Percentiles rank a stretch among this genome's conserved stretches.
Conservation (phyloP, 257 asterid genomes). For the Fraxinus excelsior region DNA sequence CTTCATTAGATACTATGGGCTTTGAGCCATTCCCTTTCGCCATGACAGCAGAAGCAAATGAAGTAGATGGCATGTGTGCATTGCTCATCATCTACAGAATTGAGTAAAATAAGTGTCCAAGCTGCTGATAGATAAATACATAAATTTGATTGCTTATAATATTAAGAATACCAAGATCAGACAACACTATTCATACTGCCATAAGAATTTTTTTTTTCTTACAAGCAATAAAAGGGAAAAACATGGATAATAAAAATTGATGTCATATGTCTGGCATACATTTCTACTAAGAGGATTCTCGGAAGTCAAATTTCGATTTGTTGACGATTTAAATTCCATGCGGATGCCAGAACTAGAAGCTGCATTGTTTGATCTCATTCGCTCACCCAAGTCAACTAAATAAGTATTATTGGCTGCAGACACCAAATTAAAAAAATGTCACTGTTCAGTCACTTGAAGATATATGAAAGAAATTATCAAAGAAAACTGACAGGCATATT, state of each 20-base stretch:
- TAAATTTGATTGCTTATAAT: slow-evolving; percentile 4
- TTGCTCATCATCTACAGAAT: slow-evolving; percentile 54
- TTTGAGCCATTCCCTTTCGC: slow-evolving; percentile 65
- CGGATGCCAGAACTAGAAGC: slow-evolving; percentile 58
- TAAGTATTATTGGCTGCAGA: slow-evolving; percentile 52
- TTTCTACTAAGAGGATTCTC: slow-evolving; percentile 64
- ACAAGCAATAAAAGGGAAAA: slow-evolving; percentile 1
- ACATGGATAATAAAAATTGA: background rate
- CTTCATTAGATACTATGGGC: slow-evolving; percentile 61
- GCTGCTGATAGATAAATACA: background rate
- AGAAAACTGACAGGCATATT: background rate
- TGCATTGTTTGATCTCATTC: slow-evolving; percentile 55
- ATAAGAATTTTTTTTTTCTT: background rate
- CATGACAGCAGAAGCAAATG: slow-evolving; percentile 59
- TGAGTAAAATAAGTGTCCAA: slow-evolving; percentile 16
- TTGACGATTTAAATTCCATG: slow-evolving; percentile 72
- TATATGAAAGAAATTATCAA: background rate
- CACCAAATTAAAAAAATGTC: slow-evolving; percentile 27
- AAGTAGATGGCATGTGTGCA: slow-evolving; percentile 62
- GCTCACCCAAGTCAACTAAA: slow-evolving; percentile 62
- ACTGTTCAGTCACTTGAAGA: background rate
- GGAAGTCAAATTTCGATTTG: slow-evolving; percentile 56
- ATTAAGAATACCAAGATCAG: slow-evolving; percentile 14
- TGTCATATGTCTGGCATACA: slow-evolving; percentile 42
- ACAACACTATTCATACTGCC: background rate